A percentile compares a stretch with the other conserved stretches of the same genome.
phyloP scores from a whole-genome alignment of 202 grass and related monocot genomes.

The Eragrostis tef region DNA sequence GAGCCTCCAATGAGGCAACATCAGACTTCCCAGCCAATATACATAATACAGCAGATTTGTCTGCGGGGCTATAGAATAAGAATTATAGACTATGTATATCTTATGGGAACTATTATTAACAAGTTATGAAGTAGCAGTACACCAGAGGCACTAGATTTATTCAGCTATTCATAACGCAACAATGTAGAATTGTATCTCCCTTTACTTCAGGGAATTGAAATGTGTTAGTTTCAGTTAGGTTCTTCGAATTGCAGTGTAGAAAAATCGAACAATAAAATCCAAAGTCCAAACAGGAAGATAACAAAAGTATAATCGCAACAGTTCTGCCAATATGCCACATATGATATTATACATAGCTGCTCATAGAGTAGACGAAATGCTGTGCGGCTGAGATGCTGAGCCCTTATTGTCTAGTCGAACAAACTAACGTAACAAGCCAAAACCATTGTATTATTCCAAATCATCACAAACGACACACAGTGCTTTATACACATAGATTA shows the following conservation, averaged over 20 bases:
- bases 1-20: slow-evolving; percentile 65
- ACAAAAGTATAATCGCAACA: neutral
- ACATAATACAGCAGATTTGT: neutral
- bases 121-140: neutral
- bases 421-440: neutral
- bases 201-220: neutral
- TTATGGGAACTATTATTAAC: slow-evolving; percentile 5
- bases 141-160: slow-evolving; percentile 3
- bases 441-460: neutral
- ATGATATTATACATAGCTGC: neutral
- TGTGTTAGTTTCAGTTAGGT: neutral
- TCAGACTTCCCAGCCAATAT: slow-evolving; percentile 12
- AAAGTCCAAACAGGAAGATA: neutral
- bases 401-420: neutral
- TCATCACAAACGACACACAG: neutral
- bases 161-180: neutral
- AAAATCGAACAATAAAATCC: neutral
- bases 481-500: neutral
- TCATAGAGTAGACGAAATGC: neutral
- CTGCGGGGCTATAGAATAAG: neutral
- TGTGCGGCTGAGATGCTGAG: slow-evolving; percentile 8
- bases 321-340: neutral
- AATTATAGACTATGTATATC: neutral
- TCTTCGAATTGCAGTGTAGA: slow-evolving; percentile 1
- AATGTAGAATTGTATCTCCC: too few relatives aligned